Percentiles rank a stretch among this genome's conserved stretches.
Conservation (phyloP, 2,329 filamentous ascomycete genomes). For the Sarocladium brachiariae region DNA sequence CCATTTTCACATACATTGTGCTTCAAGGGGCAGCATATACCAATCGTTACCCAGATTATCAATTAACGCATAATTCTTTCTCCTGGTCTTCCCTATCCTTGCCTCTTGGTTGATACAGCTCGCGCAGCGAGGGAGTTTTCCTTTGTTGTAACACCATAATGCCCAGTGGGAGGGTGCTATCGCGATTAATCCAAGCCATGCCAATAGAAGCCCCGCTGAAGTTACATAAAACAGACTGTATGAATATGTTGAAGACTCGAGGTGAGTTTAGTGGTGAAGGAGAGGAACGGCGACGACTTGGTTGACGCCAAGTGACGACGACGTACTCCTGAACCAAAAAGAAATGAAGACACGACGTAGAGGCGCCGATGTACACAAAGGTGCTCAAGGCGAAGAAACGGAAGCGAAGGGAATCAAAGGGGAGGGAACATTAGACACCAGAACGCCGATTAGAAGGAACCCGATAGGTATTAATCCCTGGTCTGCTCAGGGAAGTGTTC, state of each 20-base stretch:
- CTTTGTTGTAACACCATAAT: no score
- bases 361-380: no score
- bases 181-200: not conserved
- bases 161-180: no score
- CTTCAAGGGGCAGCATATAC: not conserved
- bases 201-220: not conserved
- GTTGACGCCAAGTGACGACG: no score
- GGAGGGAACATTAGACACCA: not conserved
- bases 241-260: not conserved
- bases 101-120: not conserved
- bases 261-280: not conserved
- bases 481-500: no score
- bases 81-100: not conserved
- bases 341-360: no score
- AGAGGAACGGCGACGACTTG: not conserved
- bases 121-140: slow-evolving; percentile 1
- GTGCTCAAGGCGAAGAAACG: no score
- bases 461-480: no score
- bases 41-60: not conserved
- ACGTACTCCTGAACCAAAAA: no score
- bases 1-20: no score
- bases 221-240: slow-evolving; percentile 1
- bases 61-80: slow-evolving; percentile 4
- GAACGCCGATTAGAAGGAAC: no score
- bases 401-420: not conserved